phyloP scores from a whole-genome alignment of 768 basidiomycete species.

The Trametes elegans region DNA sequence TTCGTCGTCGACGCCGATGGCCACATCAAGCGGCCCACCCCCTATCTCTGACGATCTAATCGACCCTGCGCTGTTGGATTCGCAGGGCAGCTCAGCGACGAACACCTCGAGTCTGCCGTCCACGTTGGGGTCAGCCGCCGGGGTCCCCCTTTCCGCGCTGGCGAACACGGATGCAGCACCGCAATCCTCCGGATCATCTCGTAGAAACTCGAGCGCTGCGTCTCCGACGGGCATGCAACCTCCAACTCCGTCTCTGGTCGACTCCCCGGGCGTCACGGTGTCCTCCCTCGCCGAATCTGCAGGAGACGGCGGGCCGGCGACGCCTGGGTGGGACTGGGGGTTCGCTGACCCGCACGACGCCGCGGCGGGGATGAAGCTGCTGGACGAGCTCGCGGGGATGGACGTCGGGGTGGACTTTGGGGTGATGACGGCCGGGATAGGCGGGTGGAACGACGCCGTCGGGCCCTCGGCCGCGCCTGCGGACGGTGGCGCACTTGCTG shows the following conservation, averaged over 20 bases:
- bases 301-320: constrained; percentile 22
- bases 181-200: background rate
- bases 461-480: background rate
- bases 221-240: constrained; percentile 4
- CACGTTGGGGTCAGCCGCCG: background rate
- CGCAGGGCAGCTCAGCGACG: background rate
- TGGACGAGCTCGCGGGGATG: constrained; percentile 18
- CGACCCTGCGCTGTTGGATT: constrained; percentile 25
- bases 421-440: background rate
- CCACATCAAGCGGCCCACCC: background rate
- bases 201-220: background rate
- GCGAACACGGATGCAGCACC: background rate
- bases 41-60: constrained; percentile 19
- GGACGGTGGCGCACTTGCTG: too few species aligned
- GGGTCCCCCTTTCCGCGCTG: background rate
- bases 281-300: constrained; percentile 22
- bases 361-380: constrained; percentile 9
- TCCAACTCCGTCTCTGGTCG: constrained; percentile 23
- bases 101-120: background rate
- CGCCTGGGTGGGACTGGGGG: constrained; percentile 26
- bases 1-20: background rate
- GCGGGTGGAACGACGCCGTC: background rate
- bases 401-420: constrained; percentile 6
- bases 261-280: constrained; percentile 23
- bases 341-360: constrained; percentile 17